Base-by-base conservation (phyloP, 805 yeast genomes). In the Ogataea paraovalis region DNA sequence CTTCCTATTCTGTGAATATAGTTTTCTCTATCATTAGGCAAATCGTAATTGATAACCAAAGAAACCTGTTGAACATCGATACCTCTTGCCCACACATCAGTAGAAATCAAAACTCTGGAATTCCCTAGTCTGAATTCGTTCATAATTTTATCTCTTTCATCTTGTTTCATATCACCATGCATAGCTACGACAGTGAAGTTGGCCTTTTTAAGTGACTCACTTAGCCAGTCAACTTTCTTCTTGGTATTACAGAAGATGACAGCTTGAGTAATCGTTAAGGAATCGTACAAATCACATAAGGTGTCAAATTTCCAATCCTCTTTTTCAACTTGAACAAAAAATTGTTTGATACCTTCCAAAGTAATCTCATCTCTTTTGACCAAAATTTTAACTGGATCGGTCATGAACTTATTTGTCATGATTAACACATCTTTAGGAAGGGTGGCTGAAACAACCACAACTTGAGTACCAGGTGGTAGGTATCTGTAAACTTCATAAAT, bases 1-100 rank as follows among this genome's bases (percentile, higher is more conserved):
- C 99, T 83, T 70, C 99, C 99, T 63, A 92, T 95, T 75, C 99
- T 82, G 74, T 92, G 99, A 63, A 92, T 86, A 70, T 94, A 92
- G 76, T 88, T 91, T 71, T 91, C 97, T 69, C 86, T 82, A 74
- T 85, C 86, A 57, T 81, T 76, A 39, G 97, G 97, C 60, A 91
- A 73, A 70, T 91, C 98, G 74, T 89, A 91, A 77, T 91, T 91
- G 57, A 91, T 87, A 54, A 91, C 98, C 58, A 92, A 78, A 28
- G 96, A 89, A 48, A 91, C 96, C 74, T 91, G 98, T 74, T 91
- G 98, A 46, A 91, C 97, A 73, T 91, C 98, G 57, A 91, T 91
- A 71, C 98, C 98, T 73, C 98, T 83, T 34, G 98, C 97, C 83
- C 91, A 88, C 55, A 91, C 87, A 70, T 91, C 97, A 46, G 98